Evolutionary conservation across 345 rosid genomes (phyloP), one percentile per base, ranked within the genome.

Genomic region (Salix purpurea): DNA sequence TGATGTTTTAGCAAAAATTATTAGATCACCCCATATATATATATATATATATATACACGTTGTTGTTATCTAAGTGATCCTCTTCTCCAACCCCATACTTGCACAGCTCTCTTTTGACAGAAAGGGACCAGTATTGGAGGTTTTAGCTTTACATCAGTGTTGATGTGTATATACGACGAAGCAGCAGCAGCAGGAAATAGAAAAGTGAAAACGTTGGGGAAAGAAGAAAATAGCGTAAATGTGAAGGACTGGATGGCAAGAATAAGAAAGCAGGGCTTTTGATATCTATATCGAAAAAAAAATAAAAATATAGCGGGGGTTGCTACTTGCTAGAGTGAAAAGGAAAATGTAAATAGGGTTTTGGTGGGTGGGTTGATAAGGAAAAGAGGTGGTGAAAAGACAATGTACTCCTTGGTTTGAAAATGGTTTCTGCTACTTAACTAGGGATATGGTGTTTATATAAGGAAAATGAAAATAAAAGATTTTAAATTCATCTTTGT

Each of bases 291-390:
- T 74, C 19, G 14, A 12, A 18, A 54, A 18, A 30, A 18, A 0
- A 54, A 54, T 3, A 58, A 24, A 54, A 54, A n/a, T 71, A 52
- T 32, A 58, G 21, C 32, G 65, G 80, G 76, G 71, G 74, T 56
- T 67, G 7, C 1, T 18, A 19, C 72, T 56, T 67, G 7, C 1
- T 18, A 19, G 64, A 14, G 37, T 5, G 37, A 23, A 32, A 28
- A 26, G 7, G 6, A 32, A 65, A 54, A 65, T 83, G 85, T 87
- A 79, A 54, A 84, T 78, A 78, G 40, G 67, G 56, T 77, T 60
- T 44, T 28, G 61, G 34, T 61, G 7, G 16, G 12, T 30, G 62
- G 28, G 7, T 21, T 40, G 13, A 40, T 6, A n/a, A 12, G 70
- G 8, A 65, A 74, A 34, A 21, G n/a, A 21, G 30, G 40, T 6